These are phyloP conservation scores for Anthoceros angustus DNA, from an alignment of 225 moss, liverwort and hornwort species.

Conservation along the genomic window DNA sequence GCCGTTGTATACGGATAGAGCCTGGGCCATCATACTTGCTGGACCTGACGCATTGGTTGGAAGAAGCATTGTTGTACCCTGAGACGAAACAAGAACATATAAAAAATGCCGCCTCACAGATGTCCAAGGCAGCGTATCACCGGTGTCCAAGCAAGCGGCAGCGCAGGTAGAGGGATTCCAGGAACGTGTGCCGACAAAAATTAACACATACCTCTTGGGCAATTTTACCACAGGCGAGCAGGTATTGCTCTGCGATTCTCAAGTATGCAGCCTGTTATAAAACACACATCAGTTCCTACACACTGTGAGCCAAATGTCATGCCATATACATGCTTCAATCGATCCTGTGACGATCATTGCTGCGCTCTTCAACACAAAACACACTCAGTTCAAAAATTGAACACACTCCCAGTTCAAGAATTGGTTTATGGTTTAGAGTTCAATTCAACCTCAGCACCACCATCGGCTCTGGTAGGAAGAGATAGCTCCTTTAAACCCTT, in stretches of 20 bases:
- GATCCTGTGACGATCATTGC: not conserved
- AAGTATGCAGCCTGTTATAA: constrained; percentile 61
- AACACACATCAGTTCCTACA: too few species aligned
- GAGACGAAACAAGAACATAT: not conserved
- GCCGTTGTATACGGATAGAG: constrained; percentile 92
- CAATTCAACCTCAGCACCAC: constrained; percentile 54
- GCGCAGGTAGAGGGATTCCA: not conserved
- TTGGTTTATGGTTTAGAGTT: not conserved
- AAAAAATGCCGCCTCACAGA: not conserved
- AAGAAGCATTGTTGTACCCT: constrained; percentile 85
- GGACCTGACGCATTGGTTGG: constrained; percentile 74
- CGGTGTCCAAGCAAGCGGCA: too few species aligned
- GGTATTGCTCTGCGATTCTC: constrained; percentile 81
- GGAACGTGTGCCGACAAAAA: not conserved
- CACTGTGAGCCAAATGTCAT: too few species aligned
- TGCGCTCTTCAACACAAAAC: not conserved
- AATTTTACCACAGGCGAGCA: constrained; percentile 76
- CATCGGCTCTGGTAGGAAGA: constrained; percentile 55
- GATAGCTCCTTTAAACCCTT: constrained; percentile 82
- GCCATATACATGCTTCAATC: not conserved
- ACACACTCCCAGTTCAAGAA: not conserved
- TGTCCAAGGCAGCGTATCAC: too few species aligned
- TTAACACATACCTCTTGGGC: constrained; percentile 45
- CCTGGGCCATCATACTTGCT: constrained; percentile 96
- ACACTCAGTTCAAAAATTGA: too few species aligned